phyloP scores from a whole-genome alignment of 257 asterid species.

The Solanum bulbocastanum region DNA sequence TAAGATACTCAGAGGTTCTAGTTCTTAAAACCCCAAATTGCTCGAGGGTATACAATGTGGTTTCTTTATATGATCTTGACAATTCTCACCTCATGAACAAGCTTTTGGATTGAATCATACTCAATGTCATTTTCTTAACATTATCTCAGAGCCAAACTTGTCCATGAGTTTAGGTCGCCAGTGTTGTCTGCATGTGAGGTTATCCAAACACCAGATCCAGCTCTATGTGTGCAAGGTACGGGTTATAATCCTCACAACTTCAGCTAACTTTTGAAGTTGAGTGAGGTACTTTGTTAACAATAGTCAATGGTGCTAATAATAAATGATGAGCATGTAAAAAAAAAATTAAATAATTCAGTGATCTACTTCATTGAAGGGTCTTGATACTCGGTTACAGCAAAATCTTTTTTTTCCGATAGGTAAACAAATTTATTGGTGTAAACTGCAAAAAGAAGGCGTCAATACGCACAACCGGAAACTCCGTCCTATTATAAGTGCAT shows the following conservation, averaged over 20 bases:
- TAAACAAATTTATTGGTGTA: neutral
- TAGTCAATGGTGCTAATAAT: neutral
- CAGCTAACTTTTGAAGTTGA: neutral
- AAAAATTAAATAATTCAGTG: neutral
- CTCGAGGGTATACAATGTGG: neutral
- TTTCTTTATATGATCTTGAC: neutral
- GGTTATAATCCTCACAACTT: neutral
- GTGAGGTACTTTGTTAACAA: neutral
- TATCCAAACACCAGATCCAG: neutral
- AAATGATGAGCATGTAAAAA: neutral
- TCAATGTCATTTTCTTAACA: neutral
- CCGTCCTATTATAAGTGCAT: neutral
- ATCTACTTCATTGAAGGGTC: neutral
- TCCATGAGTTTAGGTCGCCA: neutral
- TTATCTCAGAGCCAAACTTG: neutral
- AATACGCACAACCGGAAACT: neutral
- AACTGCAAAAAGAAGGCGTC: neutral
- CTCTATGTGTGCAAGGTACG: neutral
- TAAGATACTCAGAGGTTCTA: neutral
- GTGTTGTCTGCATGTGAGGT: neutral
- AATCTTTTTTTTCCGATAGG: neutral
- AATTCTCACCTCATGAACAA: neutral
- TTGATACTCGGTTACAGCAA: neutral
- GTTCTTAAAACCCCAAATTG: neutral
- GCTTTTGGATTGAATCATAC: neutral